These are phyloP conservation scores for Tylopilus sp. DNA, from an alignment of 1,284 basidiomycete genomes.

Conservation along the genomic window DNA sequence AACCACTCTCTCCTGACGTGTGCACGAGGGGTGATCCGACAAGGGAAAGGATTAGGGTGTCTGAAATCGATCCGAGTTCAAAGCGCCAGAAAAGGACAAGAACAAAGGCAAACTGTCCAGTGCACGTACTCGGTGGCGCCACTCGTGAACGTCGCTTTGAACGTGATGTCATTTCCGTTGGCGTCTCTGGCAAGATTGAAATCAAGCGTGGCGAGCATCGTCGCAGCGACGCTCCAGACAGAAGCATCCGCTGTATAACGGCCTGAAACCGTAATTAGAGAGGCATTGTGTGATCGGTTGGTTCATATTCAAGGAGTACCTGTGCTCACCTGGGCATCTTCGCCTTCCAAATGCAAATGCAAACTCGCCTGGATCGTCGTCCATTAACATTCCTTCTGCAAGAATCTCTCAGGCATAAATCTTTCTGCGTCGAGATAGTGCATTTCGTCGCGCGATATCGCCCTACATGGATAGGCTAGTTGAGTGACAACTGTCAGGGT, in stretches of 20 bases:
- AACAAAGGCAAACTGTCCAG: background rate
- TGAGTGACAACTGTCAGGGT: background rate
- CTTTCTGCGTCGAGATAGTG: slow-evolving; percentile 13
- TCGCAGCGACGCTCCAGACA: slow-evolving; percentile 19
- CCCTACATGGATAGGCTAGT: slow-evolving; percentile 7
- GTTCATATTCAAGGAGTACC: too few relatives aligned
- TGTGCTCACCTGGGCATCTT: slow-evolving; percentile 18
- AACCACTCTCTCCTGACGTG: background rate
- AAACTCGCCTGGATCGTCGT: slow-evolving; percentile 10
- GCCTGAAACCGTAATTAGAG: slow-evolving; percentile 3
- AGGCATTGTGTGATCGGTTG: background rate
- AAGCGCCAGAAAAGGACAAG: background rate
- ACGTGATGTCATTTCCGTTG: slow-evolving; percentile 12
- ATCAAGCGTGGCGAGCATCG: slow-evolving; percentile 20
- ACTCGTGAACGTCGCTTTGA: slow-evolving; percentile 9
- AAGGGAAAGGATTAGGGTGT: slow-evolving; percentile 2
- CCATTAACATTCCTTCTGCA: slow-evolving; percentile 13
- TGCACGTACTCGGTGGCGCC: slow-evolving; percentile 8
- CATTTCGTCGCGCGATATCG: slow-evolving; percentile 15
- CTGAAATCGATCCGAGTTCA: background rate
- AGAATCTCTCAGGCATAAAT: slow-evolving; percentile 24
- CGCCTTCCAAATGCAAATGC: slow-evolving; percentile 23
- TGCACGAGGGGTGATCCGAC: background rate
- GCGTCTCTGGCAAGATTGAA: slow-evolving; percentile 13
- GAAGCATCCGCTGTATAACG: slow-evolving; percentile 18